Evolutionary conservation across 2,329 filamentous ascomycete species (phyloP).

Genomic region (Sarocladiaceae sp.): DNA sequence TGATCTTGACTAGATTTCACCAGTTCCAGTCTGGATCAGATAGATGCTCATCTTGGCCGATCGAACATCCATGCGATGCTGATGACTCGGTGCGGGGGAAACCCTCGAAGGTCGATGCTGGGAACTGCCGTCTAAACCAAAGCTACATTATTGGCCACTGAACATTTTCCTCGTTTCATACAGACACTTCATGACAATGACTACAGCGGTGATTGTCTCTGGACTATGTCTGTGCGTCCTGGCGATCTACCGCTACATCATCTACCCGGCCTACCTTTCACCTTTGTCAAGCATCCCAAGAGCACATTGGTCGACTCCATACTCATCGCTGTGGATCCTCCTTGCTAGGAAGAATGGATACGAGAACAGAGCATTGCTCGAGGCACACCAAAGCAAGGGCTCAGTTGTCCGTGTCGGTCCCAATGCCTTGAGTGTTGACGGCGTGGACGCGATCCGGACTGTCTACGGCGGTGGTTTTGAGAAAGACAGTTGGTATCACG

Average conservation of each 20-base stretch:
- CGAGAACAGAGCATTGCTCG: conserved; percentile 11
- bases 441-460: conserved; percentile 2
- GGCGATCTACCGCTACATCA: not conserved
- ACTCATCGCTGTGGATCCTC: conserved; percentile 12
- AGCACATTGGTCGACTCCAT: conserved; percentile 13
- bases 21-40: too few species aligned
- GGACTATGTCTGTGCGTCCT: not conserved
- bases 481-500: conserved; percentile 11
- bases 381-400: conserved; percentile 8
- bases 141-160: too few species aligned
- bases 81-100: too few species aligned
- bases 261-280: conserved; percentile 4
- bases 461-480: conserved; percentile 11
- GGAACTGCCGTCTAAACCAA: too few species aligned
- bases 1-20: too few species aligned
- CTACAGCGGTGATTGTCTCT: not conserved
- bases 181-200: too few species aligned
- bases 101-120: too few species aligned
- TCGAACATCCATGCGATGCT: too few species aligned
- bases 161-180: too few species aligned
- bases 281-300: conserved; percentile 13
- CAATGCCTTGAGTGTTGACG: conserved; percentile 8
- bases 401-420: conserved; percentile 8
- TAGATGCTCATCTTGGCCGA: too few species aligned
- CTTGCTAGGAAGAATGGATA: conserved; percentile 4